Evolutionary conservation across 2,329 filamentous ascomycete genomes (phyloP), one percentile per base, ranked within the genome.

Genomic region (Biscogniauxia sp.): DNA sequence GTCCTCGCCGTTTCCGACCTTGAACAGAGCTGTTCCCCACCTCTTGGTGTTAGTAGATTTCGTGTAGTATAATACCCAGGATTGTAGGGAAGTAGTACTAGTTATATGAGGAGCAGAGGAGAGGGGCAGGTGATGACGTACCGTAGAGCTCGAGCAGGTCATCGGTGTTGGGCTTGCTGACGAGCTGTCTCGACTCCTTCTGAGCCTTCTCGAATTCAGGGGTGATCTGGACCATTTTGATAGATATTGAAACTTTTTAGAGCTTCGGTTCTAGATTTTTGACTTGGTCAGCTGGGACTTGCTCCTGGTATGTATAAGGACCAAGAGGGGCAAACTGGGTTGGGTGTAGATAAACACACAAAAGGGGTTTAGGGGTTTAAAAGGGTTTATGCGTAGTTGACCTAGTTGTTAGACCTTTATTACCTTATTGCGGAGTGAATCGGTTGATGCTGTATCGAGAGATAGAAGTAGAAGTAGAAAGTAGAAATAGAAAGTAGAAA

Each of bases 111-210:
- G n/a, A 11, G 52, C 8, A 13, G 20, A 13, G 13, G 9, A 19
- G 41, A 54, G 50, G 51, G 20, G 26, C 59, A n/a, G 32, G 41
- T 58, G 37, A 58, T 69, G 72, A 78, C 82, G 62, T 73, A 85
- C 84, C 82, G 72, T 86, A 86, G 68, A 86, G 78, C 71, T 86
- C 77, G 69, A 92, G 85, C 54, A 90, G 80, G 66, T 91, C 84
- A 20, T 86, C 81, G 77, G 86, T 84, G 72, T 67, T 74, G 57
- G 88, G 88, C 83, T 88, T 88, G 66, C 79, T 75, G 68, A 84
- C 84, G 66, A 91, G 82, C 82, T 89, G 88, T 78, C 85, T 86
- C 77, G 84, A 86, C 77, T 90, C 87, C 55, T 72, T 73, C 69
- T 83, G 79, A 64, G 87, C 87, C 74, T 78, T 80, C 66, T 84